Evolutionary conservation across 1,284 basidiomycete genomes (phyloP).

Genomic region (Cryptococcus sp.): DNA sequence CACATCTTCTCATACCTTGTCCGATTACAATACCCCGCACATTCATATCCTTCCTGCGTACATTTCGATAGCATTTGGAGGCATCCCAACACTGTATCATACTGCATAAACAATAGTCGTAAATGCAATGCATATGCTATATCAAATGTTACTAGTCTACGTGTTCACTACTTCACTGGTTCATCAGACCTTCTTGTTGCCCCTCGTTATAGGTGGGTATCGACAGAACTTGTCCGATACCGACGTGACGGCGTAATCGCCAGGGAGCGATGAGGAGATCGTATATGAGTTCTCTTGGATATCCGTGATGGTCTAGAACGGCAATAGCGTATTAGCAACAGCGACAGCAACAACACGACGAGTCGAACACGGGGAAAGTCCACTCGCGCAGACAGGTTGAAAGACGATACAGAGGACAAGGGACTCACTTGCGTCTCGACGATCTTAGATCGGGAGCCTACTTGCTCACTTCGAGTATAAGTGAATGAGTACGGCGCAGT

Average conservation of each 20-base stretch:
- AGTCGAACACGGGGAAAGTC: not conserved
- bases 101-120: not conserved
- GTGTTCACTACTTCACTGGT: constrained; percentile 2
- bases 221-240: constrained; percentile 81
- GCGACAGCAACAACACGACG: not conserved
- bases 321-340: not conserved
- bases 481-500: constrained; percentile 95
- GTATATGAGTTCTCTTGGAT: constrained; percentile 76
- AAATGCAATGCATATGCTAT: constrained; percentile 13
- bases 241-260: constrained; percentile 72
- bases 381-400: not conserved
- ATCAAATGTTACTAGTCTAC: not conserved
- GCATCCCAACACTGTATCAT: no score
- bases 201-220: constrained; percentile 62
- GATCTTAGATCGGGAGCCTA: constrained; percentile 58
- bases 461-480: constrained; percentile 67
- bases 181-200: constrained; percentile 9
- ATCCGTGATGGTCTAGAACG: constrained; percentile 67
- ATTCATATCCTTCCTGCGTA: constrained; percentile 2
- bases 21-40: constrained; percentile 5
- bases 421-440: constrained; percentile 70
- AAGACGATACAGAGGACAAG: not conserved
- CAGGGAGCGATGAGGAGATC: constrained; percentile 84
- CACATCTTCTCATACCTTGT: no score
- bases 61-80: no score